Conservation (phyloP, 805 yeast genomes). For the Schizosaccharomyces octosporus region DNA sequence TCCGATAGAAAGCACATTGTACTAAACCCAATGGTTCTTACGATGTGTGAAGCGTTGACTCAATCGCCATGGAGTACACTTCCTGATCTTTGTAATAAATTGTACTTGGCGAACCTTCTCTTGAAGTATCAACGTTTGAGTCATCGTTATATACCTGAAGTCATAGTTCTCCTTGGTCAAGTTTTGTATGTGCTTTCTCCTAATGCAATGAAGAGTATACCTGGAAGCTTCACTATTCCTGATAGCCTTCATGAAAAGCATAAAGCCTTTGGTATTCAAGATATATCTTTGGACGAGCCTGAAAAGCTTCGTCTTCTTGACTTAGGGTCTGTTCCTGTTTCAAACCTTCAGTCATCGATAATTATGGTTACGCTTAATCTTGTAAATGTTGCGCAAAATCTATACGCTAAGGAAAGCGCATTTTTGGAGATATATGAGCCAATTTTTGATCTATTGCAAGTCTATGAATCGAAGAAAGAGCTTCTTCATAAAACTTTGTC, state of each 20-base stretch:
- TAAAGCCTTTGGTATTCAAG: background rate
- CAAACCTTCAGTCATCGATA: background rate
- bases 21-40: slow-evolving; percentile 56
- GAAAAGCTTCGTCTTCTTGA: background rate
- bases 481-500: slow-evolving; percentile 2
- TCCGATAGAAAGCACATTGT: slow-evolving; percentile 89
- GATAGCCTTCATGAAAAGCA: background rate
- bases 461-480: slow-evolving; percentile 1
- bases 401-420: slow-evolving; percentile 13
- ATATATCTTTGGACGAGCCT: background rate
- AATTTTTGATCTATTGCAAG: slow-evolving; percentile 4
- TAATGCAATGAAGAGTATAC: background rate
- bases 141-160: slow-evolving; percentile 65
- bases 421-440: slow-evolving; percentile 12
- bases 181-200: background rate
- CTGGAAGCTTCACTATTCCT: background rate
- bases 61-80: slow-evolving; percentile 21
- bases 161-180: slow-evolving; percentile 12
- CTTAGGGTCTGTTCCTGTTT: background rate
- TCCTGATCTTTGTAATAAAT: slow-evolving; percentile 28
- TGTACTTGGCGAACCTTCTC: slow-evolving; percentile 39
- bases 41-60: slow-evolving; percentile 47
- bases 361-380: slow-evolving; percentile 2
- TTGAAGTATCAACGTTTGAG: slow-evolving; percentile 55
- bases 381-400: slow-evolving; percentile 7